Evolutionary conservation across 2,329 filamentous ascomycete species (phyloP), one percentile per base, ranked within the genome.

Genomic region (Aureobasidium namibiae): DNA sequence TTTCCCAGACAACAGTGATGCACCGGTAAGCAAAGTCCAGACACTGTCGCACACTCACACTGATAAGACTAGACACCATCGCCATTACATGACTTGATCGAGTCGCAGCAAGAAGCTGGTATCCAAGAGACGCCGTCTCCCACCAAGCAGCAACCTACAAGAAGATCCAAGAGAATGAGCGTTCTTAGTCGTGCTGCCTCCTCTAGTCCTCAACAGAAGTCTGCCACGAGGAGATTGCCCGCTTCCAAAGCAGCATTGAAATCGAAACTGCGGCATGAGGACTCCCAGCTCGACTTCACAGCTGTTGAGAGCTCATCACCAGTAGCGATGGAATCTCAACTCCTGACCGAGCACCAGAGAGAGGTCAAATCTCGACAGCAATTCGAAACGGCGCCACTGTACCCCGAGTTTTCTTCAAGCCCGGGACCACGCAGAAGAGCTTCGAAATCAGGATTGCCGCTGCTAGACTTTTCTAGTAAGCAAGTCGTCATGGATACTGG

Each of bases 271-370:
- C 83, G 88, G 34, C 90, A 95, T 65, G 83, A 95, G 62, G 82
- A 95, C 71, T 95, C 90, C 0, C 90, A 95, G 67, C 80, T 95
- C 26, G 80, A 89, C 44, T 94, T 94, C 67, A 83, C 86, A 2
- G 75, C 83, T 0, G 86, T 92, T 48, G 80, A 82, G 31, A 83
- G 84, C 13, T 83, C 85, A 0, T 74, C 80, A 3, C 73, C 78
- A 4, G 72, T 70, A 21, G 65, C 68, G 3, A 68, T 79, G 2
- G 85, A 89, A 59, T 90, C 88, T 0, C 90, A 94, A 65, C 73
- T 85, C 18, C 75, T 95, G 50, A 95, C 90, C 0, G 88, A 92
- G 36, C 82, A 84, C 44, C 90, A 95, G 69, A 86, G 81, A 66
- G 90, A 95, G 66, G 84, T 92, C 42, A 82, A 85, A 46, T 84